These are phyloP conservation scores for Knoxia roxburghii DNA, from an alignment of 257 asterid genomes.

Conservation along the genomic window DNA sequence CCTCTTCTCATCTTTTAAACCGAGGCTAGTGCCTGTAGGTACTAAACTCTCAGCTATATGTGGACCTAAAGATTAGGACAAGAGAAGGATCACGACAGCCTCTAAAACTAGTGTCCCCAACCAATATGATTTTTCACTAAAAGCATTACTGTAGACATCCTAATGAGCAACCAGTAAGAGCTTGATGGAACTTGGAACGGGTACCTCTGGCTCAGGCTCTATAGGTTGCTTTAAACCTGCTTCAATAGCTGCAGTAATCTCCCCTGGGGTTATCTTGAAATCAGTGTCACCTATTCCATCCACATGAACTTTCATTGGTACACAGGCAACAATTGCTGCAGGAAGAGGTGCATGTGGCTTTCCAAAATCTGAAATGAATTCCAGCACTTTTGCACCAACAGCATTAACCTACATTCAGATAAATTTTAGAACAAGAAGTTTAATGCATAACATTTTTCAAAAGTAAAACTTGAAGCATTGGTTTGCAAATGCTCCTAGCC, in stretches of 20 bases:
- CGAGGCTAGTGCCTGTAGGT: neutral
- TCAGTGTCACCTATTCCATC: slow-evolving; percentile 90
- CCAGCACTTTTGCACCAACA: slow-evolving; percentile 87
- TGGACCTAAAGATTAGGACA: neutral
- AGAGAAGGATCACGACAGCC: neutral
- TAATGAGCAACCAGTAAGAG: neutral
- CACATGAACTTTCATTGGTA: slow-evolving; percentile 70
- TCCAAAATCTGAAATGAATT: slow-evolving; percentile 90
- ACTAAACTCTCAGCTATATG: slow-evolving; percentile 1
- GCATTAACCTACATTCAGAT: slow-evolving; percentile 66
- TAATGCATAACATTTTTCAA: neutral
- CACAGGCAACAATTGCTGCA: slow-evolving; percentile 98
- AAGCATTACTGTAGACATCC: neutral
- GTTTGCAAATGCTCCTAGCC: neutral
- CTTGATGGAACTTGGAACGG: slow-evolving; percentile 10
- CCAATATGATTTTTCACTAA: neutral
- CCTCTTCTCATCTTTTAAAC: neutral
- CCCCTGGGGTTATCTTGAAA: slow-evolving; percentile 72
- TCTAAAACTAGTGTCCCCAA: neutral
- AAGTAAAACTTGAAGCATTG: neutral
- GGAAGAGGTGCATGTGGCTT: slow-evolving; percentile 89
- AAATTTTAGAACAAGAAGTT: slow-evolving; percentile 4
- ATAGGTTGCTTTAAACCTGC: slow-evolving; percentile 86
- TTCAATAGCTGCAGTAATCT: slow-evolving; percentile 72
- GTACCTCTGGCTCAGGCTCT: slow-evolving; percentile 97